Evolutionary conservation across 805 yeast genomes (phyloP), one percentile per base, ranked within the genome.

Genomic region (Cyberlindnera veronae): DNA sequence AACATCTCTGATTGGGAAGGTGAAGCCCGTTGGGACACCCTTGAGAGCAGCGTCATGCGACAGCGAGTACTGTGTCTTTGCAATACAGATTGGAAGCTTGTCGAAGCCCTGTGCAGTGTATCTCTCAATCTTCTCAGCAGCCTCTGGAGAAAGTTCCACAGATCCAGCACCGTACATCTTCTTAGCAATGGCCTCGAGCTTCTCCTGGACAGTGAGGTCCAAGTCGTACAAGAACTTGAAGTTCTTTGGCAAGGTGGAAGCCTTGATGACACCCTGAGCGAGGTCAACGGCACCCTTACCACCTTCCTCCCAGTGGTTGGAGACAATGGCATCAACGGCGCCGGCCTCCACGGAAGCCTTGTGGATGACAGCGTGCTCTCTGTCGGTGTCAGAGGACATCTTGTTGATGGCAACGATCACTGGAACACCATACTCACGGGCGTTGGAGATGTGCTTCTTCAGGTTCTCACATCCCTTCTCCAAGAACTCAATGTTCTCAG

Each of bases 221-320:
- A 76, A 63, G 36, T 76, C 79, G 59, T 84, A 84, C 54, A 81
- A 67, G 68, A 77, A 84, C 43, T 64, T 60, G 65, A 67, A 66
- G 26, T 71, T 57, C 13, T 58, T 53, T 28, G 58, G 59, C 45
- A 66, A 67, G 44, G 67, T 60, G 29, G 78, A 74, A 13, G 87
- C 81, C 43, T 71, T 69, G 45, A 83, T 78, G 47, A 84, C 82
- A 34, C 87, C 83, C 37, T 77, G 54, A 34, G 93, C 95, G 52
- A 84, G 69, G 40, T 77, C 80, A 42, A 82, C 72, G 2, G 95
- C 87, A 55, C 95, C 95, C 47, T 64, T 67, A 57, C 95, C 95
- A 69, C 95, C 95, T 66, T 81, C 76, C 57, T 81, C 89, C 91
- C 91, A 84, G 61, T 84, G 95, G 72, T 84, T 81, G 21, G 90